phyloP scores from a whole-genome alignment of 2,329 filamentous ascomycete genomes.

The Elsinoe ampelina region DNA sequence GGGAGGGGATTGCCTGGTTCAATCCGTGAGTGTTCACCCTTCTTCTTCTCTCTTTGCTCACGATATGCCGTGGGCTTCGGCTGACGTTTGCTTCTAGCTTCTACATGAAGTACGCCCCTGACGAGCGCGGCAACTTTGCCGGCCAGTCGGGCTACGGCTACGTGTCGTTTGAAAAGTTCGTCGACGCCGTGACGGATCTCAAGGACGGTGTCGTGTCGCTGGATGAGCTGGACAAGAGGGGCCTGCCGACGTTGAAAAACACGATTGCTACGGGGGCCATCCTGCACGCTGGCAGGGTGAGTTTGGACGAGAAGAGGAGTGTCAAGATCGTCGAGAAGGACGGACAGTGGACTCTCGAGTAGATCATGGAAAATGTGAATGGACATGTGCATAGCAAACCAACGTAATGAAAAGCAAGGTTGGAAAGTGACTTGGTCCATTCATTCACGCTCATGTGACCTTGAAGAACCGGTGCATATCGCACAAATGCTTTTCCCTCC shows the following conservation, averaged over 20 bases:
- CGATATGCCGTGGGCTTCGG: not conserved
- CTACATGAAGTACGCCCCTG: constrained; percentile 67
- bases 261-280: constrained; percentile 89
- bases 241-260: constrained; percentile 76
- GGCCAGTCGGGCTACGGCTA: constrained; percentile 91
- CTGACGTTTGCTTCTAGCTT: constrained; percentile 12
- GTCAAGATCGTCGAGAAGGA: constrained; percentile 62
- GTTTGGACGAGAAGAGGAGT: constrained; percentile 71
- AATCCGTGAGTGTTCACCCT: constrained; percentile 53
- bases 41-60: not conserved
- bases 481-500: not conserved
- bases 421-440: not conserved
- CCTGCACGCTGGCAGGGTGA: constrained; percentile 73
- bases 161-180: constrained; percentile 90
- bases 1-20: constrained; percentile 64
- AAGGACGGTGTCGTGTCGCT: constrained; percentile 65
- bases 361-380: constrained; percentile 13
- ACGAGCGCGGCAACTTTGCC: constrained; percentile 89
- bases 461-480: not conserved
- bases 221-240: constrained; percentile 68
- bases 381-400: not conserved
- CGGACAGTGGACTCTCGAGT: constrained; percentile 59
- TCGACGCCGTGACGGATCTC: constrained; percentile 71
- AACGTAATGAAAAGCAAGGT: not conserved
- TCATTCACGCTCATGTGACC: not conserved